Evolutionary conservation across 345 rosid genomes (phyloP).

Genomic region (Turnera subulata): DNA sequence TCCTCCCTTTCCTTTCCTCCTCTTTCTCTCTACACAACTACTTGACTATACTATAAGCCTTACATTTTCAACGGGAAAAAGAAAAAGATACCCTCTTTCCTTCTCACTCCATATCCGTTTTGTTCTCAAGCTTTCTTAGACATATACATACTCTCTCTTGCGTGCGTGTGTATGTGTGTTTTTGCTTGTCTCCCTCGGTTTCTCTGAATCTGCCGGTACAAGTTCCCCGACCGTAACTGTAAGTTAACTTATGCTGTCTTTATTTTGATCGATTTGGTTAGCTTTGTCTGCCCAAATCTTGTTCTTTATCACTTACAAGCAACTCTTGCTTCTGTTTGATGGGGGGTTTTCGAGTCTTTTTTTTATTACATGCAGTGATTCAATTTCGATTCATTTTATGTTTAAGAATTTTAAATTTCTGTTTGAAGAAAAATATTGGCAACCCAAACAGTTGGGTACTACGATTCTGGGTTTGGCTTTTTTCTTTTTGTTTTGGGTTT

Average conservation of each 20-base stretch:
- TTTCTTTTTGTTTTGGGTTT: too few species aligned
- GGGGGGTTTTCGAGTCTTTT: neutral
- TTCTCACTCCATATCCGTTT: too few species aligned
- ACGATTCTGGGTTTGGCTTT: neutral
- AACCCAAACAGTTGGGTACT: too few species aligned
- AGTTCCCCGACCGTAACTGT: neutral
- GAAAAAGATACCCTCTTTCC: too few species aligned
- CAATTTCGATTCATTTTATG: neutral
- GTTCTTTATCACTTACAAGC: neutral
- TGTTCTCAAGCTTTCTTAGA: too few species aligned
- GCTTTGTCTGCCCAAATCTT: neutral
- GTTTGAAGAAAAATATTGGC: neutral
- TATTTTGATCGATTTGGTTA: neutral
- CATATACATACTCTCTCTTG: constrained; percentile 7
- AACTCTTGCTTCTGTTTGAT: neutral
- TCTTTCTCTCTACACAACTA: too few species aligned
- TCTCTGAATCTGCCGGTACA: constrained; percentile 9
- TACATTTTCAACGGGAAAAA: too few species aligned
- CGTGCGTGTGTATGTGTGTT: constrained; percentile 8
- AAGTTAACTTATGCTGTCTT: neutral
- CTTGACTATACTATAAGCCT: too few species aligned
- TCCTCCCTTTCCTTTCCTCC: too few species aligned
- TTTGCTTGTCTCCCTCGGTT: neutral
- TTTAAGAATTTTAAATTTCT: neutral
- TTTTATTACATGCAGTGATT: constrained; percentile 24